Evolutionary conservation across 164 flowering plant genomes (phyloP), one percentile per base, ranked within the genome.

Genomic region (Tinospora cordifolia): DNA sequence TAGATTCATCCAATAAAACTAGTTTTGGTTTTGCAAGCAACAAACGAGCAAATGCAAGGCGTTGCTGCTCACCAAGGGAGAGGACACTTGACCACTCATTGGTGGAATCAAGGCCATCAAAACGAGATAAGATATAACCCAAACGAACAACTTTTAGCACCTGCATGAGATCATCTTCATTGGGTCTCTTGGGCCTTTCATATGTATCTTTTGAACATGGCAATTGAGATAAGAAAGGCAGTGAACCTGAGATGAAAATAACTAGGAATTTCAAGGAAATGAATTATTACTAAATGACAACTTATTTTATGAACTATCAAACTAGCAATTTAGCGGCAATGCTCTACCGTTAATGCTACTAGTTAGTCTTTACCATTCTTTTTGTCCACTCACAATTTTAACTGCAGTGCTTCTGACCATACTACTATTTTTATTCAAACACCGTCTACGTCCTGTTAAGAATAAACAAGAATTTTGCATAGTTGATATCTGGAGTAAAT

Each of bases 41-140:
- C 34, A 94, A 74, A 44, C 97, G 92, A 62, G 97, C 97, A 86
- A 92, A 90, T 65, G 97, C 97, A 63, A 94, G 89, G 64, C 97
- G 96, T 72, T 94, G 99, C 84, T 94, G 99, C 85, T 94, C 97
- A 34, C 99, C 99, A 71, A 94, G 89, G 76, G 99, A 92, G 67
- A 94, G 92, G 73, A 92, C 90, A 71, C 97, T 90, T 36, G 98
- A 90, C 98, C 98, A 94, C 73, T 94, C 99, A 68, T 73, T 65
- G 2, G 78, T 69, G 14, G 84, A 72, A 82, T 94, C 97, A 63
- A 94, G 79, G 73, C 90, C 81, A 62, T 78, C 75, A 72, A 90
- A 82, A 63, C 96, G 97, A 70, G 88, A 70, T 54, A 89, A 62
- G 24, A 94, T 49, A 74, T 88, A 85, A 63, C 88, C 93, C 65